phyloP scores from a whole-genome alignment of 148 eudicot genomes.

The Fagopyrum homotropicum region DNA sequence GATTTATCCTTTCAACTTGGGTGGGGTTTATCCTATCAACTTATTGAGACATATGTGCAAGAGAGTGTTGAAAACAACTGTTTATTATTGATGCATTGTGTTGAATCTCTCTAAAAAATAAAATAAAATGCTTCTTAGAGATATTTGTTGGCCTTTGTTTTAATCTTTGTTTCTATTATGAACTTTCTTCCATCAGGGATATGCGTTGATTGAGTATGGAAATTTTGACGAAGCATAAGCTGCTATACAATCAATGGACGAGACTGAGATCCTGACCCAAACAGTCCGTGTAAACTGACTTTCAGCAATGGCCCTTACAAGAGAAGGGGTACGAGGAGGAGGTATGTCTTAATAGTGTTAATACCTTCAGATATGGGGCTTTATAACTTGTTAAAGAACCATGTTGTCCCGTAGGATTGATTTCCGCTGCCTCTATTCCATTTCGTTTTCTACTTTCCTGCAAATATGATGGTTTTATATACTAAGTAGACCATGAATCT shows the following conservation, averaged over 20 bases:
- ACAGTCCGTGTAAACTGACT: constrained; percentile 74
- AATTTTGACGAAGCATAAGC: constrained; percentile 60
- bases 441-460: too few relatives aligned
- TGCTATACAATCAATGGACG: constrained; percentile 60
- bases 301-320: constrained; percentile 81
- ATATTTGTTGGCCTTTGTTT: background rate
- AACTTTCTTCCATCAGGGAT: constrained; percentile 40
- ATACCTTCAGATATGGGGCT: background rate
- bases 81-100: background rate
- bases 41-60: background rate
- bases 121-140: background rate
- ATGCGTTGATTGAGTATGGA: constrained; percentile 86
- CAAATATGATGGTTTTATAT: too few relatives aligned
- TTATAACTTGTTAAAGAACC: background rate
- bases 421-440: background rate
- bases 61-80: background rate
- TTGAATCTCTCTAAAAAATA: background rate
- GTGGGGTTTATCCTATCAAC: too few relatives aligned
- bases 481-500: too few relatives aligned
- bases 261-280: constrained; percentile 65
- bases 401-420: background rate
- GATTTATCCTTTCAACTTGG: background rate
- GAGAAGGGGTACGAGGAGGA: constrained; percentile 41
- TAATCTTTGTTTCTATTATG: background rate
- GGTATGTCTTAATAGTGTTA: constrained; percentile 29